Conservation (phyloP, 441 rosid genomes). For the Jatropha multifida region DNA sequence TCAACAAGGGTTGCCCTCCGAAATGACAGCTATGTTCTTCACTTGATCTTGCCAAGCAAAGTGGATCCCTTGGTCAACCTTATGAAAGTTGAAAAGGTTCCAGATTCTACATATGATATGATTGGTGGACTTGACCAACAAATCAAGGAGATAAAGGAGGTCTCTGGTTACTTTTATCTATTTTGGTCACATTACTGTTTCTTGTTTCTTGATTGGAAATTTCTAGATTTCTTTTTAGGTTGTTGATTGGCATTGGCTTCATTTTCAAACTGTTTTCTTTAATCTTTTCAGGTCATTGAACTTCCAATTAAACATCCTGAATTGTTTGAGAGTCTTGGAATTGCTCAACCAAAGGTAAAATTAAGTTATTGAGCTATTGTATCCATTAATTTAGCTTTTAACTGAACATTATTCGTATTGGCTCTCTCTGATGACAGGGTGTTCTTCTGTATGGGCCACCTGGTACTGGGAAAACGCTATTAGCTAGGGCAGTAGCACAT, state of each 20-base stretch:
- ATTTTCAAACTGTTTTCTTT: not conserved
- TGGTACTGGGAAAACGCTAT: constrained; percentile 91
- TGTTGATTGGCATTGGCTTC: constrained; percentile 6
- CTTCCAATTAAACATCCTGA: constrained; percentile 88
- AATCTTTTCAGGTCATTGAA: constrained; percentile 74
- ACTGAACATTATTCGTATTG: not conserved
- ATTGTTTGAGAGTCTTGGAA: constrained; percentile 91
- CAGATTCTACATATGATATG: constrained; percentile 96
- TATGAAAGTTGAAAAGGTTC: constrained; percentile 97
- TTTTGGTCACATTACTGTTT: not conserved
- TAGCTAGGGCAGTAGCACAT: constrained; percentile 98
- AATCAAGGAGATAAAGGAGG: constrained; percentile 97
- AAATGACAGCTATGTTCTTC: constrained; percentile 96
- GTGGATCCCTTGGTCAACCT: constrained; percentile 94
- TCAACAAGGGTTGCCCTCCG: constrained; percentile 99
- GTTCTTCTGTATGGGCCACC: constrained; percentile 98
- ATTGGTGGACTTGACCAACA: constrained; percentile 96
- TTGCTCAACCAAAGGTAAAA: constrained; percentile 90
- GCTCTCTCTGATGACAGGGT: constrained; percentile 44
- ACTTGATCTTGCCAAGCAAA: constrained; percentile 90
- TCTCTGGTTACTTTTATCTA: constrained; percentile 9
- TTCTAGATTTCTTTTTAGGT: not conserved
- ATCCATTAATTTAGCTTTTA: constrained; percentile 2
- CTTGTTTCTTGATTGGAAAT: not conserved
- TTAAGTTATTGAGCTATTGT: not conserved